Evolutionary conservation across 805 yeast genomes (phyloP).

Genomic region (Wickerhamiella lipophila): DNA sequence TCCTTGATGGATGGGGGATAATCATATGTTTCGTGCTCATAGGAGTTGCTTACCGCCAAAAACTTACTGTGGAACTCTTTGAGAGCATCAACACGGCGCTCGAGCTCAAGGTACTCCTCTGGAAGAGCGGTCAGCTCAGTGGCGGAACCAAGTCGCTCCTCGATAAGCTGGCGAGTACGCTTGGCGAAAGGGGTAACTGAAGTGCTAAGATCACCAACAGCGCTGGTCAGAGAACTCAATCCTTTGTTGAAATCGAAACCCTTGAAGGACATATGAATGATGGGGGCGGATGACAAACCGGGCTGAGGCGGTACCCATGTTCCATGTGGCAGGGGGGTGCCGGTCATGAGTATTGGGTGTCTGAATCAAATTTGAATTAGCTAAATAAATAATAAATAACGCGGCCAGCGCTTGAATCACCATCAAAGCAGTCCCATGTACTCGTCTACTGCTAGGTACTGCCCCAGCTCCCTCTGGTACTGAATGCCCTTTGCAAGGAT

Average conservation of each 20-base stretch:
- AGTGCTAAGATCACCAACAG: conserved; percentile 29
- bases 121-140: conserved; percentile 79
- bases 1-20: conserved; percentile 68
- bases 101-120: conserved; percentile 64
- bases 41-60: conserved; percentile 42
- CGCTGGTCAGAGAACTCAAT: conserved; percentile 26
- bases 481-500: background rate
- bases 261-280: conserved; percentile 8
- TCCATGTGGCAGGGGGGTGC: background rate
- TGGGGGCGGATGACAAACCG: background rate
- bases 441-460: background rate
- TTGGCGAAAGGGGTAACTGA: conserved; percentile 62
- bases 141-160: conserved; percentile 66
- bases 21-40: conserved; percentile 69
- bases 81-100: conserved; percentile 58
- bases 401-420: background rate
- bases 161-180: conserved; percentile 65
- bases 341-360: too few relatives aligned
- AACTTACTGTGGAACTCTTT: conserved; percentile 51
- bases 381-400: background rate
- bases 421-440: background rate
- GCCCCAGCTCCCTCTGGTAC: background rate
- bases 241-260: conserved; percentile 31
- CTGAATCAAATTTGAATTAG: background rate
- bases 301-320: background rate